Percentiles rank a stretch among this genome's conserved stretches.
These are phyloP conservation scores for Blastomyces gilchristii DNA, from an alignment of 2,329 filamentous ascomycete genomes.

Conservation along the genomic window DNA sequence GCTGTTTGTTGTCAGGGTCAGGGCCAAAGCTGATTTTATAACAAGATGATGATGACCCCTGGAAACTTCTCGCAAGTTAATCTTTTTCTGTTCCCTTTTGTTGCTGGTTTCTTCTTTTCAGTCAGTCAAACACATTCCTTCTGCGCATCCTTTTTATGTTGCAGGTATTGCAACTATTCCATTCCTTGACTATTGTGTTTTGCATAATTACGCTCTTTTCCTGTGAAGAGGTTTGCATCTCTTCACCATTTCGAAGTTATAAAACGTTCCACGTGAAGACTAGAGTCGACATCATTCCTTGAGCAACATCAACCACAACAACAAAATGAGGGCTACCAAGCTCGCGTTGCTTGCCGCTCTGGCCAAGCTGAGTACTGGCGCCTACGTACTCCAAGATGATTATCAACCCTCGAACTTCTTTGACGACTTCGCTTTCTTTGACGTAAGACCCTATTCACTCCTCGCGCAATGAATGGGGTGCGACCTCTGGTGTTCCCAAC, in stretches of 20 bases:
- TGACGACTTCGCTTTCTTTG: constrained; percentile 44
- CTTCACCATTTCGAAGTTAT: constrained; percentile 14
- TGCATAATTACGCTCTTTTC: background rate
- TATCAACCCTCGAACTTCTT: constrained; percentile 34
- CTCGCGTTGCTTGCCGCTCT: constrained; percentile 42
- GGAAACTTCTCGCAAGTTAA: background rate
- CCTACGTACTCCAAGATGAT: constrained; percentile 15
- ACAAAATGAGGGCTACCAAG: constrained; percentile 19
- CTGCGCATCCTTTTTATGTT: background rate
- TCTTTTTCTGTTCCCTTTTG: background rate
- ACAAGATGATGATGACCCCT: background rate
- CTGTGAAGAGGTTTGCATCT: background rate
- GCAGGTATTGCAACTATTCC: background rate
- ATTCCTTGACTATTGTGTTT: constrained; percentile 4
- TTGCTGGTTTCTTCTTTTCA: background rate
- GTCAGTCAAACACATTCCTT: background rate
- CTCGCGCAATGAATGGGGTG: no score
- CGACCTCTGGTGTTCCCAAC: background rate
- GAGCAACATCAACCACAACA: background rate
- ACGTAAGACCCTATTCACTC: constrained; percentile 25
- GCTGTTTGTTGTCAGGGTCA: background rate
- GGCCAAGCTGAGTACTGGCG: constrained; percentile 21
- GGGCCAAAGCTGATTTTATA: background rate
- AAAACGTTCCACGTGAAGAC: constrained; percentile 8
- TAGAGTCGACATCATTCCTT: constrained; percentile 2